Evolutionary conservation across 2,329 filamentous ascomycete genomes (phyloP), one percentile per base, ranked within the genome.

Genomic region (Sporothrix pseudoabietina): DNA sequence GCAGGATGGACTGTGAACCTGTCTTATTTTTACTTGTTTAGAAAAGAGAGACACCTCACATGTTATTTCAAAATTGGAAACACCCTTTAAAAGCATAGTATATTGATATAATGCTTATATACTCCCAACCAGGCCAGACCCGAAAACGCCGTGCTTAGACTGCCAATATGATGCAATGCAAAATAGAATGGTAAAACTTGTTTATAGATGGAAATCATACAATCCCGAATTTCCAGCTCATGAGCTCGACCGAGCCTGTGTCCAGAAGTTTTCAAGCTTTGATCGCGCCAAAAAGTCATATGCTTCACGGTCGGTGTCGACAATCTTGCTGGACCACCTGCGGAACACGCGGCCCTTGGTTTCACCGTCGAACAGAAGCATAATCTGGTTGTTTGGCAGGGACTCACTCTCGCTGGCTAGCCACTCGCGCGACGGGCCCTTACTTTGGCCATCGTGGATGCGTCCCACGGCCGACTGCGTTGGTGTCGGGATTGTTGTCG

Each of bases 201-300:
- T 3, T 32, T 41, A 32, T 41, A 41, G 16, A 41, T 14, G 22
- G 12, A 10, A n/a, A 3, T 35, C 54, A 3, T 30, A 16, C 19
- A 0, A 9, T 7, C 32, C 57, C n/a, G 1, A 16, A 4, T 22
- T 41, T 19, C 57, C 4, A 35, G 8, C 4, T 54, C 63, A 73
- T 10, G 55, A 65, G 30, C 41, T 52, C 22, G 72, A 66, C 85
- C 97, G 97, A 0, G 94, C 95, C 77, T 96, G 83, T 10, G 91
- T 91, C 96, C 96, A 99, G 79, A 99, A 95, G 78, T 92, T 97
- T 78, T 98, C 95, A 87, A 98, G 92, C 85, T 97, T 98, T 6
- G 90, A 89, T 77, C 94, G 88, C 14, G 89, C 84, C 75, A 99
- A 82, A 30, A 91, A 87, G 77, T 97, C 94, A 80, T 93, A 91